These are phyloP conservation scores for Rhinocladiella similis DNA, from an alignment of 2,329 filamentous ascomycete species.

Conservation along the genomic window DNA sequence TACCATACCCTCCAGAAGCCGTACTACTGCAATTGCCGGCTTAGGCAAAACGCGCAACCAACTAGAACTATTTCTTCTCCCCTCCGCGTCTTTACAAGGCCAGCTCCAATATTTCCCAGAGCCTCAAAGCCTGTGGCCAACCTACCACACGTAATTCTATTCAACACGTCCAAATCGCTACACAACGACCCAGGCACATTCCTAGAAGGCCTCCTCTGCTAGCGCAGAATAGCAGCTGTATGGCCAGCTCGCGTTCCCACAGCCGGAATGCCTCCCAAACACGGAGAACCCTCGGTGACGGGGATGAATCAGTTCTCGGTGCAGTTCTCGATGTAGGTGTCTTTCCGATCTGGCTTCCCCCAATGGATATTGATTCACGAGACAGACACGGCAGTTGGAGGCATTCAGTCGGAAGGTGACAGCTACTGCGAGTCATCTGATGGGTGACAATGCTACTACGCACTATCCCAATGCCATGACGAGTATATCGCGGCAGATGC, in stretches of 20 bases:
- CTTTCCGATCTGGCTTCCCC: neutral
- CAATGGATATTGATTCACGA: constrained; percentile 18
- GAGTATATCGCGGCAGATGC: constrained; percentile 85
- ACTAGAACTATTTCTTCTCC: neutral
- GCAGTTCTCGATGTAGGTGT: constrained; percentile 46
- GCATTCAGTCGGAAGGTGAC: constrained; percentile 94
- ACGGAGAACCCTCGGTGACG: constrained; percentile 40
- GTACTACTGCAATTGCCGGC: neutral
- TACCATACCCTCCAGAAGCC: neutral
- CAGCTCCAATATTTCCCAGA: constrained; percentile 1
- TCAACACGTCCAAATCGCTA: neutral
- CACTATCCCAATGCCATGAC: constrained; percentile 87
- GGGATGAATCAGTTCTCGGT: constrained; percentile 45
- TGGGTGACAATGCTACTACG: constrained; percentile 60
- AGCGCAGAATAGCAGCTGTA: constrained; percentile 28
- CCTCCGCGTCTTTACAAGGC: constrained; percentile 1
- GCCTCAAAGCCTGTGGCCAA: neutral
- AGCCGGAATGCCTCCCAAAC: constrained; percentile 48
- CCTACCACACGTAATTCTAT: neutral
- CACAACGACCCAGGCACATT: neutral
- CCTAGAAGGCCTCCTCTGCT: neutral
- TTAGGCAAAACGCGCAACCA: neutral
- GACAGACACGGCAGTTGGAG: constrained; percentile 80
- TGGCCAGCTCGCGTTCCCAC: constrained; percentile 41
- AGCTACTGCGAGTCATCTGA: constrained; percentile 86